Evolutionary conservation across 306 rosid genomes (phyloP).

Genomic region (Crotalaria pallida): DNA sequence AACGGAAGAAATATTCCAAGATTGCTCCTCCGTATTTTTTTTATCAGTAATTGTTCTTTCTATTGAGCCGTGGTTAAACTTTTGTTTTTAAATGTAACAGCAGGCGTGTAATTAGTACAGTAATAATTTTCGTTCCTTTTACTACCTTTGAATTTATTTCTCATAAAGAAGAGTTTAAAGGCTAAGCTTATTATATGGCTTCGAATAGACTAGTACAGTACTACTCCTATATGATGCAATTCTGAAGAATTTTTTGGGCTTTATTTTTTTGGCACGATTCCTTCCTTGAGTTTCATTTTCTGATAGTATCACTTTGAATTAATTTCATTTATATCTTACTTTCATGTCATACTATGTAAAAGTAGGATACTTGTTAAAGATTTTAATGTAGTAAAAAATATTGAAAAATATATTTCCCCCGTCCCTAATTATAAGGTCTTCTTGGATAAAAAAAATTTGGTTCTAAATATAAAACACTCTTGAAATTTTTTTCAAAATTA

Average conservation of each 20-base stretch:
- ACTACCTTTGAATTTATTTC: slow-evolving; percentile 21
- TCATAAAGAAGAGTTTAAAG: slow-evolving; percentile 19
- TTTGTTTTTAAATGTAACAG: slow-evolving; percentile 41
- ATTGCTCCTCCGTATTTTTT: too few species aligned
- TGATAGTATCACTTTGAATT: slow-evolving; percentile 1
- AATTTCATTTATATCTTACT: not conserved
- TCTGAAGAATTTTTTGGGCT: not conserved
- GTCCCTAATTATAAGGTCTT: too few species aligned
- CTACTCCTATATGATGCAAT: too few species aligned
- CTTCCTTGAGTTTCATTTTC: not conserved
- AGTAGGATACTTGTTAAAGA: too few species aligned
- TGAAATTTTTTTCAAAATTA: too few species aligned
- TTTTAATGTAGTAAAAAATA: too few species aligned
- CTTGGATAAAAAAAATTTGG: too few species aligned
- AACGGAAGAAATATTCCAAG: too few species aligned
- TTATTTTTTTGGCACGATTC: not conserved
- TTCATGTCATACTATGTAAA: too few species aligned
- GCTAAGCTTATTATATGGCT: not conserved
- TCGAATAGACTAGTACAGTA: not conserved
- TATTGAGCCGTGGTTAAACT: not conserved
- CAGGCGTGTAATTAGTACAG: slow-evolving; percentile 13
- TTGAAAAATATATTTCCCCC: too few species aligned
- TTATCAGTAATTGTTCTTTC: not conserved
- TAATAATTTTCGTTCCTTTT: slow-evolving; percentile 8
- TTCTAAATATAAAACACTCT: too few species aligned